Conservation (phyloP, 2,329 filamentous ascomycete species). For the Phialophora verrucosa region DNA sequence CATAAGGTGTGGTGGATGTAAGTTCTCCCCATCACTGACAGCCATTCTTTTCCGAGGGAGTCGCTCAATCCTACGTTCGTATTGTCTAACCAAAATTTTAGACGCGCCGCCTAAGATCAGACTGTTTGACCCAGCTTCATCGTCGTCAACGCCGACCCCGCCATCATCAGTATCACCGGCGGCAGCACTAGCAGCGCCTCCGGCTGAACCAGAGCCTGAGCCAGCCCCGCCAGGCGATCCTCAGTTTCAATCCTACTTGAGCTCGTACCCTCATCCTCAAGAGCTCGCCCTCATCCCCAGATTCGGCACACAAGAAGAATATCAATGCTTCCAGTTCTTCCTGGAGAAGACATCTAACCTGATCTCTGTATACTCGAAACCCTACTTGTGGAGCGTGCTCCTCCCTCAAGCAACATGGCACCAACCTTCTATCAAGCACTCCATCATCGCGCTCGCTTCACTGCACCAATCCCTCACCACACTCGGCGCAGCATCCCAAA, state of each 20-base stretch:
- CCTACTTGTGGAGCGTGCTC: slow-evolving; percentile 30
- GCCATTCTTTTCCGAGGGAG: neutral
- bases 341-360: slow-evolving; percentile 29
- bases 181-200: slow-evolving; percentile 2
- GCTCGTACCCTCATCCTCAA: slow-evolving; percentile 23
- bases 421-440: slow-evolving; percentile 35
- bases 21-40: neutral
- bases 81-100: neutral
- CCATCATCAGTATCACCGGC: neutral
- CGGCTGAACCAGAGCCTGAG: neutral
- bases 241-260: slow-evolving; percentile 20
- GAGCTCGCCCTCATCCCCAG: slow-evolving; percentile 22
- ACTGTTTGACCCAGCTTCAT: slow-evolving; percentile 30
- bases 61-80: neutral
- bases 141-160: slow-evolving; percentile 12
- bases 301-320: slow-evolving; percentile 31
- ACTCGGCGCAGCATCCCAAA: neutral
- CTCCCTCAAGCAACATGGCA: slow-evolving; percentile 33
- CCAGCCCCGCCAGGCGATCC: neutral
- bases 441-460: slow-evolving; percentile 30
- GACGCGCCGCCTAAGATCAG: slow-evolving; percentile 30
- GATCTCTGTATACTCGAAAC: slow-evolving; percentile 32
- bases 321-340: slow-evolving; percentile 32
- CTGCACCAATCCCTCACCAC: slow-evolving; percentile 29
- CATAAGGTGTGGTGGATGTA: slow-evolving; percentile 27